Percentiles rank a stretch among this genome's conserved stretches.
phyloP scores from a whole-genome alignment of 2,329 filamentous ascomycete genomes.

The Mollisiaceae sp. region DNA sequence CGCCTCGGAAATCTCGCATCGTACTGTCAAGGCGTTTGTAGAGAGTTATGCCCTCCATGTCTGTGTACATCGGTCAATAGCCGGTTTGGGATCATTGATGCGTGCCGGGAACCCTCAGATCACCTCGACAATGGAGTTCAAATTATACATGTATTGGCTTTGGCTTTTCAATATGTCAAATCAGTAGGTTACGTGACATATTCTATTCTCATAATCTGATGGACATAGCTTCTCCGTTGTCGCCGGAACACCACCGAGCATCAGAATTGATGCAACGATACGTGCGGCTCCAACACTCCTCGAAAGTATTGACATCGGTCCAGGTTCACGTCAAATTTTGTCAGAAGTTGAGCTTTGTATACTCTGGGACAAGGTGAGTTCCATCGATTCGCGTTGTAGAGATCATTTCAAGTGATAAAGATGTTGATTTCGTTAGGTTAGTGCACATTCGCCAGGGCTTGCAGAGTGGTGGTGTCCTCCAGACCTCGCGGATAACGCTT shows the following conservation, averaged over 20 bases:
- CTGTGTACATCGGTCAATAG: constrained; percentile 17
- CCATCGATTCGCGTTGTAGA: neutral
- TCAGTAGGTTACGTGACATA: constrained; percentile 8
- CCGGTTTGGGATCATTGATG: constrained; percentile 8
- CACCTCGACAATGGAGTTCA: constrained; percentile 10
- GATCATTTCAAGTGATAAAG: neutral
- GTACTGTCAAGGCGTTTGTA: constrained; percentile 19
- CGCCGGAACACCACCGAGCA: constrained; percentile 22
- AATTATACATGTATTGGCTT: constrained; percentile 22
- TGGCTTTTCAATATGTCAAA: constrained; percentile 26
- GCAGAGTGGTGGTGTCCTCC: constrained; percentile 27
- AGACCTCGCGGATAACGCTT: neutral
- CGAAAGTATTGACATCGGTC: constrained; percentile 7
- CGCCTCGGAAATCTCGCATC: constrained; percentile 12
- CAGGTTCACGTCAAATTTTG: constrained; percentile 8
- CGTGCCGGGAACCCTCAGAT: constrained; percentile 8
- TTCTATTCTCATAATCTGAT: too few relatives aligned
- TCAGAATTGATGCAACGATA: constrained; percentile 20
- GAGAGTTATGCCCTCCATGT: constrained; percentile 23
- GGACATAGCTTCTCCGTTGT: constrained; percentile 14
- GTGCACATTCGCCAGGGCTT: constrained; percentile 12
- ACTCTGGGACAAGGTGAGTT: constrained; percentile 21
- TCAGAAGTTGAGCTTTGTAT: constrained; percentile 23
- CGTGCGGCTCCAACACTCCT: constrained; percentile 17
- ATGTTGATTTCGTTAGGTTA: constrained; percentile 1